Base-by-base conservation (phyloP, 176 grass and related monocot species). In the Ampelocalamus luodianensis region DNA sequence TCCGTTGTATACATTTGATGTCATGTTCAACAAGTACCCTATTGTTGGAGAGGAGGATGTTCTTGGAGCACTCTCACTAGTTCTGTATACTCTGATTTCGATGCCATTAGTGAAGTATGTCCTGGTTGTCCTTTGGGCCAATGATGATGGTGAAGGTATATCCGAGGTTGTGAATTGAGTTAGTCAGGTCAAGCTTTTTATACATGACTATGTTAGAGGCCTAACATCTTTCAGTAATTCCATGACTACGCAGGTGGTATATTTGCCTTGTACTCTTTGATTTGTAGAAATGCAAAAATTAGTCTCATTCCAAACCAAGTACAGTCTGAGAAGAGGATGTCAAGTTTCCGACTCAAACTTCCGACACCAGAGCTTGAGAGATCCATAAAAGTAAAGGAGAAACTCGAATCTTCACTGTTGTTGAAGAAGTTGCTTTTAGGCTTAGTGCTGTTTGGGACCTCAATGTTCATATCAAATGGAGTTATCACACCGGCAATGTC, bases 401-500 rank as follows among this genome's bases (percentile, higher is more conserved):
- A 80, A 69, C 88, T 98, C 61, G 96, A 98, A 83, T 95, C 91
- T 20, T 98, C 93, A 75, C 27, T 83, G 43, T 18, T 79, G 29
- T 68, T 94, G 86, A 98, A 95, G 77, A 94, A 98, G 76, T 27
- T 90, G 38, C 91, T 95, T 78, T 81, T 98, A 82, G 85, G 85
- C 11, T 74, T 95, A 74, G 96, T 95, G 58, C 88, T 98, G 46
- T 98, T 95, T 85, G 96, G 96, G 66, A 98, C 93, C 71, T 80
- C 96, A 46, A 95, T 98, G 96, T 92, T 98, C 83, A 90, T 95
- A 86, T 92, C 96, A 56, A 92, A 94, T 86, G 96, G 96, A 90
- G 93, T 98, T 70, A 92, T 98, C 79, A 95, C 93, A 46, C 95
- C 95, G 87, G 87, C 95, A 85, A 95, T 98, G 92, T 98, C 95